A percentile compares a stretch with the other conserved stretches of the same genome.
Conservation (phyloP, 2,329 filamentous ascomycete species). For the Epichloe gansuensis region DNA sequence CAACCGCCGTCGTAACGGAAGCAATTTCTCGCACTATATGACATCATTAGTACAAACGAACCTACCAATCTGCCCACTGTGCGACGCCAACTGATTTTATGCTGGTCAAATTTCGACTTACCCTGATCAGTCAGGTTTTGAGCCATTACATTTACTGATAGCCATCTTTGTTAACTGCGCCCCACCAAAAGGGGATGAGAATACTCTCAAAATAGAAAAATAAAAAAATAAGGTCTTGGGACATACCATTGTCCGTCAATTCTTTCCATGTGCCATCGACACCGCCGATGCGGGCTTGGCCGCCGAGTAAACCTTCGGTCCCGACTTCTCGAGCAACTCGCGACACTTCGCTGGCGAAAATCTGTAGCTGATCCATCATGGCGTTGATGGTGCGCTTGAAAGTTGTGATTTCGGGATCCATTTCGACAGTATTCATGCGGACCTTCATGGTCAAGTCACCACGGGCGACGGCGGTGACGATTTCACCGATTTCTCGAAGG, state of each 20-base stretch:
- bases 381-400: slow-evolving; percentile 98
- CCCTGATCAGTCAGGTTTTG: slow-evolving; percentile 70
- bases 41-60: slow-evolving; percentile 5
- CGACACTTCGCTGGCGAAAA: slow-evolving; percentile 93
- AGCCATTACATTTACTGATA: slow-evolving; percentile 66
- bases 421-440: slow-evolving; percentile 86
- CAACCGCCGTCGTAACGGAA: slow-evolving; percentile 72
- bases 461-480: slow-evolving; percentile 89
- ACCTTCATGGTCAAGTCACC: slow-evolving; percentile 96
- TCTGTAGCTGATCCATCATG: slow-evolving; percentile 97
- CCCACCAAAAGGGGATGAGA: background rate
- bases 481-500: slow-evolving; percentile 88
- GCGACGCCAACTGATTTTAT: background rate
- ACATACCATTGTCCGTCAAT: slow-evolving; percentile 68
- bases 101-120: slow-evolving; percentile 14
- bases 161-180: slow-evolving; percentile 11
- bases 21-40: slow-evolving; percentile 64
- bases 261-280: slow-evolving; percentile 98
- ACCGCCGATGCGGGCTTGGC: slow-evolving; percentile 84
- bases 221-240: background rate
- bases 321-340: slow-evolving; percentile 90
- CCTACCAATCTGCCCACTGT: background rate
- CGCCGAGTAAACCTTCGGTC: slow-evolving; percentile 86
- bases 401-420: slow-evolving; percentile 95
- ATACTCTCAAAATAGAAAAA: background rate